These are phyloP conservation scores for Paramecium caudatum DNA, from an alignment of 73 alveolate genomes.

Conservation along the genomic window DNA sequence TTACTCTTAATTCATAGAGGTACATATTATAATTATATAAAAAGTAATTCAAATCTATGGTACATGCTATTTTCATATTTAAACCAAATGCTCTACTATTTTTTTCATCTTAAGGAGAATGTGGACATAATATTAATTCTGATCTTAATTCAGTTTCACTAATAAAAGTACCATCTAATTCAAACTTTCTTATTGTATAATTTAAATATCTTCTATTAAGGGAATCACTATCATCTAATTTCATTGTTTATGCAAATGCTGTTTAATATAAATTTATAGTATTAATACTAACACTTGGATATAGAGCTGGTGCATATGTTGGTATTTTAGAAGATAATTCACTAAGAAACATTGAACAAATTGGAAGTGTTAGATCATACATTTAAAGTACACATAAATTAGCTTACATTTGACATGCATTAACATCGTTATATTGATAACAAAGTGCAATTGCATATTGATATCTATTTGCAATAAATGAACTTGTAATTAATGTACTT, in stretches of 20 bases:
- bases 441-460: constrained; percentile 37
- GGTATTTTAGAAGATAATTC: background rate
- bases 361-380: background rate
- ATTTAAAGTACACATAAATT: constrained; percentile 20
- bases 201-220: background rate
- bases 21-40: constrained; percentile 15
- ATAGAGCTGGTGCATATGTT: background rate
- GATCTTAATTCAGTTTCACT: constrained; percentile 13
- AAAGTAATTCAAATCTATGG: constrained; percentile 9
- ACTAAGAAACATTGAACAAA: background rate
- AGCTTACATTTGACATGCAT: constrained; percentile 2
- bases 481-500: background rate
- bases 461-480: background rate
- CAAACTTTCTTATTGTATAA: background rate
- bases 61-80: constrained; percentile 19
- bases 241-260: constrained; percentile 2
- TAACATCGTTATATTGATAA: background rate
- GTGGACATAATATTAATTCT: constrained; percentile 58
- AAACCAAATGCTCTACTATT: constrained; percentile 43
- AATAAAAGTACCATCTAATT: constrained; percentile 11
- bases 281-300: background rate
- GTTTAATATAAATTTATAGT: constrained; percentile 24
- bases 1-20: background rate
- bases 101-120: constrained; percentile 17
- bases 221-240: constrained; percentile 8